A percentile compares a stretch with the other conserved stretches of the same genome.
Evolutionary conservation across 1,139 yeast species (phyloP).

Genomic region (Suhomyces taliae): DNA sequence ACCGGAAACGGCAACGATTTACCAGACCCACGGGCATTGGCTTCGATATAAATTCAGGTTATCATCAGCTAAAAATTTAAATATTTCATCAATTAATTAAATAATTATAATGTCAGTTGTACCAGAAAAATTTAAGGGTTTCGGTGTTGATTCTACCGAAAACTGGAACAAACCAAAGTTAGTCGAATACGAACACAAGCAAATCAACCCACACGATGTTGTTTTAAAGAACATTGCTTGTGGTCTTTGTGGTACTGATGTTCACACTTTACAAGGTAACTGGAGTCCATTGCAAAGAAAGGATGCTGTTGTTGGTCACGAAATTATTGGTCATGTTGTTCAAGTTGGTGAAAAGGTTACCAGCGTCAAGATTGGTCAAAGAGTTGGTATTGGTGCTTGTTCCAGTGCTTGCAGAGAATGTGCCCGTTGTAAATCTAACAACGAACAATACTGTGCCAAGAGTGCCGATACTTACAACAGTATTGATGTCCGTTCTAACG

Average conservation of each 20-base stretch:
- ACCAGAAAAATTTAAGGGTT: slow-evolving; percentile 44
- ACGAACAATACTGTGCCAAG: slow-evolving; percentile 52
- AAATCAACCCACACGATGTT: slow-evolving; percentile 40
- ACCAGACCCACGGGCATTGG: no score
- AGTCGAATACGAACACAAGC: slow-evolving; percentile 41
- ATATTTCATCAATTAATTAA: not conserved
- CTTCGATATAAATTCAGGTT: no score
- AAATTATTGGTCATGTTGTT: slow-evolving; percentile 55
- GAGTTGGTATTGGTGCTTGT: slow-evolving; percentile 65
- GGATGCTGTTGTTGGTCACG: slow-evolving; percentile 48
- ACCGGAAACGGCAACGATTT: no score
- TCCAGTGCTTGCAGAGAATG: slow-evolving; percentile 51
- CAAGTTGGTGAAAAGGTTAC: slow-evolving; percentile 50
- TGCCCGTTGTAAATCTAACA: slow-evolving; percentile 41
- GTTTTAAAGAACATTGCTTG: slow-evolving; percentile 49
- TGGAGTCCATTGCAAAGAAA: slow-evolving; percentile 33
- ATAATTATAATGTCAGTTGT: slow-evolving; percentile 8
- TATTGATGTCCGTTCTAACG: slow-evolving; percentile 33
- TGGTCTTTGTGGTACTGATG: slow-evolving; percentile 65
- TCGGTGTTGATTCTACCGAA: slow-evolving; percentile 37
- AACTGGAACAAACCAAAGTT: slow-evolving; percentile 47
- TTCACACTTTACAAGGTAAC: slow-evolving; percentile 49
- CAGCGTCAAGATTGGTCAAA: slow-evolving; percentile 51
- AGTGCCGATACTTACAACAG: slow-evolving; percentile 47
- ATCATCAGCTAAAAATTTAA: not conserved